Conservation (phyloP, 163 green algal genomes). For the Scenedesmus sp. region DNA sequence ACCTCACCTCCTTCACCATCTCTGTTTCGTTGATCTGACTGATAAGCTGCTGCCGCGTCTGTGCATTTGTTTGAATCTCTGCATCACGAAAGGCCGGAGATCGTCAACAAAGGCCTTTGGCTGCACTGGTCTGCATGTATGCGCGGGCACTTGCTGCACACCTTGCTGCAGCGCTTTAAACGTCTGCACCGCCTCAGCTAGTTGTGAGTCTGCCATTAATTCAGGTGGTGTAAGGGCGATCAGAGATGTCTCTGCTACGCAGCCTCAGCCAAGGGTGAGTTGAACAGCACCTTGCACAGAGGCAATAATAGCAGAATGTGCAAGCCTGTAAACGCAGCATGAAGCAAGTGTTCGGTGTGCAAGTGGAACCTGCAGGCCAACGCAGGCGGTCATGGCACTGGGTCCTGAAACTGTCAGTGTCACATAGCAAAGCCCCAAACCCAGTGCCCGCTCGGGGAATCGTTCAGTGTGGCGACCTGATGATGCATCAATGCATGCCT, state of each 20-base stretch:
- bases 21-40: slow-evolving; percentile 79
- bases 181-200: slow-evolving; percentile 26
- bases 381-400: no score
- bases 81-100: neutral
- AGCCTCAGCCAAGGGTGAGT: neutral
- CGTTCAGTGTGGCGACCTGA: no score
- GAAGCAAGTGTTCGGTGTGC: neutral
- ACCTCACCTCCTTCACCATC: slow-evolving; percentile 75
- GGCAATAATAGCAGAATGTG: neutral
- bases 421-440: no score
- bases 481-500: no score
- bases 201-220: slow-evolving; percentile 11
- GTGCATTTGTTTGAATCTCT: slow-evolving; percentile 62
- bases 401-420: no score
- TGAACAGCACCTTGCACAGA: neutral
- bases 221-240: neutral
- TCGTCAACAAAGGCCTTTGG: no score
- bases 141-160: slow-evolving; percentile 1
- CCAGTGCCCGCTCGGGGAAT: no score
- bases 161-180: slow-evolving; percentile 52
- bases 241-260: neutral
- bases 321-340: neutral
- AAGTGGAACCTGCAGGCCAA: no score
- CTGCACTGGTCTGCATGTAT: neutral
- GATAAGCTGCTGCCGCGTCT: slow-evolving; percentile 63